Evolutionary conservation across 2,329 filamentous ascomycete genomes (phyloP).

Genomic region (Corniculantispora saksenae): DNA sequence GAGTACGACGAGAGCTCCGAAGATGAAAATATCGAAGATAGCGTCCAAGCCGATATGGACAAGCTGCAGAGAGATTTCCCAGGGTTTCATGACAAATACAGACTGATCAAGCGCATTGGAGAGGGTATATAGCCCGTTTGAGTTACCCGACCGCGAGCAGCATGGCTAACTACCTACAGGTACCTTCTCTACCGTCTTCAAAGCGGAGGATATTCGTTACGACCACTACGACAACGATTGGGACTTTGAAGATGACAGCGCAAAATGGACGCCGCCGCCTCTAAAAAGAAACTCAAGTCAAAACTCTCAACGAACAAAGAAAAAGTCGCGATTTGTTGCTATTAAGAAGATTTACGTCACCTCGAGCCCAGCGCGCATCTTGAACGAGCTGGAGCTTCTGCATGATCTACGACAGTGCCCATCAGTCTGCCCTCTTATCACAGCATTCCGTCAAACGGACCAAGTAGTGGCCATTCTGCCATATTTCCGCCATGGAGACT

Average conservation of each 20-base stretch:
- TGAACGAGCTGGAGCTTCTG: slow-evolving; percentile 93
- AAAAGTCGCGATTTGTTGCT: slow-evolving; percentile 75
- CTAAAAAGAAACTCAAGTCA: slow-evolving; percentile 51
- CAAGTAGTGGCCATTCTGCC: slow-evolving; percentile 94
- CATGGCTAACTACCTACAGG: slow-evolving; percentile 53
- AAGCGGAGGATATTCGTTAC: slow-evolving; percentile 90
- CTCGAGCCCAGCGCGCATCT: slow-evolving; percentile 86
- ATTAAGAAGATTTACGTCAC: slow-evolving; percentile 99
- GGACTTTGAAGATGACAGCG: slow-evolving; percentile 70
- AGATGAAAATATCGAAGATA: slow-evolving; percentile 65
- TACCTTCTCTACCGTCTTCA: slow-evolving; percentile 98
- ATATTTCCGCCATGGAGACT: slow-evolving; percentile 94
- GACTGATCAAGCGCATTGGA: slow-evolving; percentile 93
- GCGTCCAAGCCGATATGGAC: slow-evolving; percentile 82
- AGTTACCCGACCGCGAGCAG: neutral
- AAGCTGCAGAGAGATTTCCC: slow-evolving; percentile 80
- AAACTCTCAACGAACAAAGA: slow-evolving; percentile 33
- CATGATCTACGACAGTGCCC: slow-evolving; percentile 81
- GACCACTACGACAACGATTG: slow-evolving; percentile 82
- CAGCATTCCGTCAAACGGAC: slow-evolving; percentile 90
- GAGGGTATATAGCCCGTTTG: slow-evolving; percentile 64
- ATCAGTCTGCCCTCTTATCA: slow-evolving; percentile 92
- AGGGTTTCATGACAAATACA: slow-evolving; percentile 80
- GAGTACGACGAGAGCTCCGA: slow-evolving; percentile 50
- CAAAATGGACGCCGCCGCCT: slow-evolving; percentile 71